Conservation (phyloP, 2,329 filamentous ascomycete species). For the Fusarium oligoseptatum region DNA sequence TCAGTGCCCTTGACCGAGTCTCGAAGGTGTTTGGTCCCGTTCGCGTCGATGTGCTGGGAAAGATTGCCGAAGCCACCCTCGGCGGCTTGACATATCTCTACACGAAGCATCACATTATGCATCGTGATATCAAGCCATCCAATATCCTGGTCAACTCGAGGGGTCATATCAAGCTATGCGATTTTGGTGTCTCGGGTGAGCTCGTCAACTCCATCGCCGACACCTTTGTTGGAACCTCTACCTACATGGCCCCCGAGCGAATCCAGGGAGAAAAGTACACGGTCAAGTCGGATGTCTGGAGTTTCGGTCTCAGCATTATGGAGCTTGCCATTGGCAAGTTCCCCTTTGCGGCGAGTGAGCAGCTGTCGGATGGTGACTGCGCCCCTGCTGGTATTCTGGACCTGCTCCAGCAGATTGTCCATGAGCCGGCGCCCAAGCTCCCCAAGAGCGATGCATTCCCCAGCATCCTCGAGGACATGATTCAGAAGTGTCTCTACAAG, state of each 20-base stretch:
- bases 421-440: slow-evolving; percentile 92
- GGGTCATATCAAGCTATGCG: slow-evolving; percentile 95
- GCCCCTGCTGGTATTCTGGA: slow-evolving; percentile 96
- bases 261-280: slow-evolving; percentile 98
- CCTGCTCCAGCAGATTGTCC: slow-evolving; percentile 95
- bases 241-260: slow-evolving; percentile 98
- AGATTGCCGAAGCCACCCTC: slow-evolving; percentile 96
- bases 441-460: slow-evolving; percentile 99
- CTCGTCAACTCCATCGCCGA: slow-evolving; percentile 98
- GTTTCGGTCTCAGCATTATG: slow-evolving; percentile 95
- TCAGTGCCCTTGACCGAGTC: slow-evolving; percentile 90
- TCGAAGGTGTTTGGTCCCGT: slow-evolving; percentile 96
- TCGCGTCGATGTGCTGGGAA: slow-evolving; percentile 94
- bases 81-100: slow-evolving; percentile 96
- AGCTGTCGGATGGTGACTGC: slow-evolving; percentile 78
- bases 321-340: slow-evolving; percentile 98
- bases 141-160: slow-evolving; percentile 97
- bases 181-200: slow-evolving; percentile 98
- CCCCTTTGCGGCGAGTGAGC: slow-evolving; percentile 84
- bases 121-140: slow-evolving; percentile 97
- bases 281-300: slow-evolving; percentile 99
- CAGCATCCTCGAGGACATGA: slow-evolving; percentile 94
- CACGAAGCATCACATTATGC: slow-evolving; percentile 96
- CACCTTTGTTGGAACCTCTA: slow-evolving; percentile 98
- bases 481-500: slow-evolving; percentile 95